Evolutionary conservation across 2,329 filamentous ascomycete species (phyloP).

Genomic region (Tolypocladium guangdongense): DNA sequence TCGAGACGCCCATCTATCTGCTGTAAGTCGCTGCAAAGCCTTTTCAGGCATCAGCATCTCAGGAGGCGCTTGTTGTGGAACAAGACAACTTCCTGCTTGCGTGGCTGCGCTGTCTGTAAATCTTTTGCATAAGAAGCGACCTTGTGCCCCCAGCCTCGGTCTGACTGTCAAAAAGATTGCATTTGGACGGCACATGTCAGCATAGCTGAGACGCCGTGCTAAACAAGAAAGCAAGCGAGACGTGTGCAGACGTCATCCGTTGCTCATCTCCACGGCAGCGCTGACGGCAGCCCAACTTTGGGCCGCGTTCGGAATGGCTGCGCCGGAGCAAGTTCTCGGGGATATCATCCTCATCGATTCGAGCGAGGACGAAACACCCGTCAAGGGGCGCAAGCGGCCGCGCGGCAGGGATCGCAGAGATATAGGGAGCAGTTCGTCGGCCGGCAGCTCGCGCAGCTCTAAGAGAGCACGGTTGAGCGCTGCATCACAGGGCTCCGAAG

Average conservation of each 20-base stretch:
- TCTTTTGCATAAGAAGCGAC: too few species aligned
- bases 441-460: slow-evolving; percentile 1
- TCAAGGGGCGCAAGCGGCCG: slow-evolving; percentile 1
- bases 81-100: background rate
- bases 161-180: too few species aligned
- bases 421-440: background rate
- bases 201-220: background rate
- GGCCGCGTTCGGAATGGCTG: slow-evolving; percentile 6
- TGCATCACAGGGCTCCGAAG: slow-evolving; percentile 14
- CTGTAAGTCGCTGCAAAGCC: background rate
- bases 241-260: background rate
- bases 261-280: too few species aligned
- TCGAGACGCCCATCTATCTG: background rate
- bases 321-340: slow-evolving; percentile 5
- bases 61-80: background rate
- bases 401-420: background rate
- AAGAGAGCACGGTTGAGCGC: slow-evolving; percentile 11
- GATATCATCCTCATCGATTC: slow-evolving; percentile 11
- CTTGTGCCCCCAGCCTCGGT: too few species aligned
- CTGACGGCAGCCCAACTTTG: too few species aligned
- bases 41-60: too few species aligned
- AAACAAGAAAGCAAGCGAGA: too few species aligned
- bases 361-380: background rate
- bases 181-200: background rate
- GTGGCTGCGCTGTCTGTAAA: background rate